Conservation (phyloP, 2,329 filamentous ascomycete species). For the Aureobasidium pullulans region DNA sequence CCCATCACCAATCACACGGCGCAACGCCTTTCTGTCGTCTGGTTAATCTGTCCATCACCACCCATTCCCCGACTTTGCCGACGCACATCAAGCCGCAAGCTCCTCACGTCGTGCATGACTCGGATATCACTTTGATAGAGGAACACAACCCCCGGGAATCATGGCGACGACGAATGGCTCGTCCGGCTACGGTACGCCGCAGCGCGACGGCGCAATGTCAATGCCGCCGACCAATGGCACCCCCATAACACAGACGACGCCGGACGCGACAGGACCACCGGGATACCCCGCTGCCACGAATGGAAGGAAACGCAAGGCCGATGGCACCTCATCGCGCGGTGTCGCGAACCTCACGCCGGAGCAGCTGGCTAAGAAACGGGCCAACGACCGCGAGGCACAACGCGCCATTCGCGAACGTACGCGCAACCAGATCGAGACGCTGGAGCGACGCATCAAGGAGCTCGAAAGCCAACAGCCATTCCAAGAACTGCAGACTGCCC, state of each 20-base stretch:
- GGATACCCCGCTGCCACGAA: conserved; percentile 17
- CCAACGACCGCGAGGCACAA: conserved; percentile 85
- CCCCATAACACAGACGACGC: not conserved
- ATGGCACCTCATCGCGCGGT: conserved; percentile 51
- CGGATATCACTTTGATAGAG: not conserved
- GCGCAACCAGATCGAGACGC: conserved; percentile 66
- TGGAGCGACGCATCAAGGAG: conserved; percentile 66
- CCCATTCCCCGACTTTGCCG: too few relatives aligned
- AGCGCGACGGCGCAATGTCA: conserved; percentile 2
- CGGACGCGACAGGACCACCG: not conserved
- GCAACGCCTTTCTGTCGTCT: not conserved
- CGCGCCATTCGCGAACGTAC: conserved; percentile 77
- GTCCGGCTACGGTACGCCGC: conserved; percentile 10
- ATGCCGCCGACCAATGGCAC: not conserved
- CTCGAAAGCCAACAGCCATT: conserved; percentile 75
- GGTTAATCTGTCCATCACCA: too few relatives aligned
- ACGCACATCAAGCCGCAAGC: too few relatives aligned
- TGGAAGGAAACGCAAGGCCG: conserved; percentile 27
- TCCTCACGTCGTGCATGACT: conserved; percentile 3
- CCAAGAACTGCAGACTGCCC: conserved; percentile 69
- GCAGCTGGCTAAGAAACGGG: conserved; percentile 81
- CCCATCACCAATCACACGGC: not conserved
- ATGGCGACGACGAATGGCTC: conserved; percentile 12
- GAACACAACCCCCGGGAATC: not conserved
- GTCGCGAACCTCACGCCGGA: conserved; percentile 83